Evolutionary conservation across 352 stramenopile species (phyloP).

Genomic region (Phytophthora pseudosyringae): DNA sequence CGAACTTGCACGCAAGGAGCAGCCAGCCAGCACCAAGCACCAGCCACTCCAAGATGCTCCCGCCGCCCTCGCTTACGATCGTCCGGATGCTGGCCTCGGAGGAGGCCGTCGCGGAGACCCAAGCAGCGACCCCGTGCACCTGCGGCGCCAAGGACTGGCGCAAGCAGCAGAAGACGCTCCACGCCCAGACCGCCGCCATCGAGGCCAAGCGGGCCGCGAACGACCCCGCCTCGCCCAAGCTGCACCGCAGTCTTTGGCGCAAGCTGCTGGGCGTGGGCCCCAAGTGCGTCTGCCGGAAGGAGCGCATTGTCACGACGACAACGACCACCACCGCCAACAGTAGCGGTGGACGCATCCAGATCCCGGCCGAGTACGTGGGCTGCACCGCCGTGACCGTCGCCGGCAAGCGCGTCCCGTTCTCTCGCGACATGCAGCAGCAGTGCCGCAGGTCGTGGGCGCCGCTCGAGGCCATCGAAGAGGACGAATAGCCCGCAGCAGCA

Average conservation of each 20-base stretch:
- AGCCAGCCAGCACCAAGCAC: conserved; percentile 2
- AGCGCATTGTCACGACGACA: not conserved
- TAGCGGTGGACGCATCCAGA: conserved; percentile 34
- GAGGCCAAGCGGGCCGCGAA: conserved; percentile 37
- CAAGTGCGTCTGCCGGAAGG: conserved; percentile 58
- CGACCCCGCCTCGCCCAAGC: conserved; percentile 19
- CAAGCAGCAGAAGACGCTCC: conserved; percentile 24
- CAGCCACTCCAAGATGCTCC: conserved; percentile 21
- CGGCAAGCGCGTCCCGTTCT: conserved; percentile 60
- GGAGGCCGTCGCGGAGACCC: not conserved
- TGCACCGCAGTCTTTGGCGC: conserved; percentile 63
- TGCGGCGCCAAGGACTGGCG: conserved; percentile 47
- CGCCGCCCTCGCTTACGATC: conserved; percentile 26
- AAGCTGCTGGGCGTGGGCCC: conserved; percentile 60
- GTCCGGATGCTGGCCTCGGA: conserved; percentile 23
- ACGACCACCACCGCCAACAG: not conserved
- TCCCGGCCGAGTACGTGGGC: conserved; percentile 56
- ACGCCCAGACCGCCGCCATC: conserved; percentile 7
- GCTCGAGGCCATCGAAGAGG: conserved; percentile 58
- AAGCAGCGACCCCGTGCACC: conserved; percentile 35
- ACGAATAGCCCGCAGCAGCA: conserved; percentile 21
- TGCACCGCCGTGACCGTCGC: conserved; percentile 48
- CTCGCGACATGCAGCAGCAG: conserved; percentile 56
- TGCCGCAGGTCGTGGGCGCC: conserved; percentile 48
- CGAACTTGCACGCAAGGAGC: conserved; percentile 25